A percentile compares a stretch with the other conserved stretches of the same genome.
phyloP scores from a whole-genome alignment of 495 filamentous ascomycete genomes.

The Xylaria grammica region DNA sequence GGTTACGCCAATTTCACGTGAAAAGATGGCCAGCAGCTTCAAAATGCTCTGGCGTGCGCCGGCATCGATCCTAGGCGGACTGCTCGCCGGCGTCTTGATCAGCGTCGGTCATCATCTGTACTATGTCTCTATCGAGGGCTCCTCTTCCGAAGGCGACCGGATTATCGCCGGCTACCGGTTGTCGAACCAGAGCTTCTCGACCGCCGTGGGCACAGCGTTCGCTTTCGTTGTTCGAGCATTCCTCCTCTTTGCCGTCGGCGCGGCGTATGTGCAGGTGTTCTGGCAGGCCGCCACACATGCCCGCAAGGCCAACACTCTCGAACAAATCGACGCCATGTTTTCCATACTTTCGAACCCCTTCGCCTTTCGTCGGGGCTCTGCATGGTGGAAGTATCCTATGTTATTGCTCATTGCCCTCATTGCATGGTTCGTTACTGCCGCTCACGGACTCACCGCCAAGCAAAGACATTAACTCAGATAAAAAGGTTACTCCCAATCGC shows the following conservation, averaged over 20 bases:
- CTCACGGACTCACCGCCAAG: too few relatives aligned
- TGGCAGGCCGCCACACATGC: not conserved
- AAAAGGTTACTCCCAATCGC: not conserved
- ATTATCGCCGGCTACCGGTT: too few relatives aligned
- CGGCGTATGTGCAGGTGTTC: not conserved
- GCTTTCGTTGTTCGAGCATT: not conserved
- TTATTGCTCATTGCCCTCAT: not conserved
- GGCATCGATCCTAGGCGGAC: too few relatives aligned
- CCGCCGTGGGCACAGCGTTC: not conserved
- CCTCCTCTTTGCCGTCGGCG: not conserved
- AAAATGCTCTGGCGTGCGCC: not conserved
- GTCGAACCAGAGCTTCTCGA: too few relatives aligned
- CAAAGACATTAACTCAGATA: too few relatives aligned
- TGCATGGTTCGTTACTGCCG: not conserved
- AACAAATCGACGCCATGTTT: not conserved
- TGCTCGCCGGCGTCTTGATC: too few relatives aligned
- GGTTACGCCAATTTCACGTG: too few relatives aligned
- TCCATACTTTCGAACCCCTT: not conserved
- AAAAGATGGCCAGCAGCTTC: too few relatives aligned
- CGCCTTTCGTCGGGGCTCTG: not conserved
- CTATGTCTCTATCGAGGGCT: too few relatives aligned
- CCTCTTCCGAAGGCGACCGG: too few relatives aligned
- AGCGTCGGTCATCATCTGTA: too few relatives aligned
- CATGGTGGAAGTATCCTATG: not conserved
- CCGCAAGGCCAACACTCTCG: not conserved